These are phyloP conservation scores for Dovyalis caffra DNA, from an alignment of 345 rosid genomes.

Conservation along the genomic window DNA sequence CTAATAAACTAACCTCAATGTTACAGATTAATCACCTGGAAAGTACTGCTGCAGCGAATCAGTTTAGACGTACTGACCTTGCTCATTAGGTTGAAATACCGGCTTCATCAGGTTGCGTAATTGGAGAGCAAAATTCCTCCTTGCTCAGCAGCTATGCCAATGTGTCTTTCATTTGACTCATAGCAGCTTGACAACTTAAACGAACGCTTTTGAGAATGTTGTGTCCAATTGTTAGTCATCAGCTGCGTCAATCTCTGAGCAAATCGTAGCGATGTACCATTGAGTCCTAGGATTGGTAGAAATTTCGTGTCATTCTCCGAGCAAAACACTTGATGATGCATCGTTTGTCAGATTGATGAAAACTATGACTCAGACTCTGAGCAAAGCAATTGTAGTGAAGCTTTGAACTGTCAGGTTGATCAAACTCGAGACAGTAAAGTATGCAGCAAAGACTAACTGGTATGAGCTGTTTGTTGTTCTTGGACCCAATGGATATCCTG, in stretches of 20 bases:
- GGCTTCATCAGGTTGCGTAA: not conserved
- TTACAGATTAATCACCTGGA: not conserved
- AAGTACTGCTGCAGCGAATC: not conserved
- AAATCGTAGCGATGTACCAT: not conserved
- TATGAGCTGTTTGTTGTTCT: constrained; percentile 29
- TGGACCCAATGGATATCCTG: constrained; percentile 55
- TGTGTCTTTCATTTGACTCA: not conserved
- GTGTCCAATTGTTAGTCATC: not conserved
- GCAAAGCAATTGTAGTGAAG: not conserved
- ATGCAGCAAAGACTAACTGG: constrained; percentile 25
- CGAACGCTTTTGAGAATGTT: not conserved
- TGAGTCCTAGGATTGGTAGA: not conserved
- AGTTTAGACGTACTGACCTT: not conserved
- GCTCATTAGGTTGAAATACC: not conserved
- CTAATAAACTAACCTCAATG: not conserved
- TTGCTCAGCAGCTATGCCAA: not conserved
- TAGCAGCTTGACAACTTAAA: not conserved
- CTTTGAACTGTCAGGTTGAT: constrained; percentile 2
- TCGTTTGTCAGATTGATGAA: not conserved
- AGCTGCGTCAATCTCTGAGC: not conserved
- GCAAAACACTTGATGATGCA: not conserved
- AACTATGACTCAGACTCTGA: not conserved
- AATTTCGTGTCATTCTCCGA: not conserved
- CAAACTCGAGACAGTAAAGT: not conserved
- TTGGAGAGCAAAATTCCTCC: not conserved